Conservation (phyloP, 2,329 filamentous ascomycete species). For the Colletotrichum brevisporum region DNA sequence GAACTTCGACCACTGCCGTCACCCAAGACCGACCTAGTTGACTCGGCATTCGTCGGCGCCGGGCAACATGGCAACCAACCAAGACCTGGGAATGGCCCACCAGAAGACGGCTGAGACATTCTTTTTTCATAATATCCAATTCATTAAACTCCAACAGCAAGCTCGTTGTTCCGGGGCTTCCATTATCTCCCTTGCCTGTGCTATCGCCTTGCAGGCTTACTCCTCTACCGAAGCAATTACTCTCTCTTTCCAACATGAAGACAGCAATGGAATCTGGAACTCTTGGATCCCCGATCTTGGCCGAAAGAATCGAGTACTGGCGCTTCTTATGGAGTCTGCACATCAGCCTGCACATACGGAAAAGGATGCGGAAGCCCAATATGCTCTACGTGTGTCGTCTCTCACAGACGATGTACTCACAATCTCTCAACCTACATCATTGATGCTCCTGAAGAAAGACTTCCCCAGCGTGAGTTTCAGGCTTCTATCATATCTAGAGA, state of each 20-base stretch:
- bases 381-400: no score
- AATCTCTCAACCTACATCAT: no score
- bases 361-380: no score
- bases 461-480: neutral
- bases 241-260: constrained; percentile 7
- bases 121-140: neutral
- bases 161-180: constrained; percentile 21
- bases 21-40: neutral
- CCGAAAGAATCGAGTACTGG: no score
- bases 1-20: no score
- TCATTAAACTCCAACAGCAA: constrained; percentile 5
- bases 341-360: no score
- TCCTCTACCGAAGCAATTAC: neutral
- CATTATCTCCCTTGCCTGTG: constrained; percentile 22
- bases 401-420: no score
- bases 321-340: no score
- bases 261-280: neutral
- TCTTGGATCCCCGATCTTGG: neutral
- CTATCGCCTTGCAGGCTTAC: constrained; percentile 9
- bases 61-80: neutral
- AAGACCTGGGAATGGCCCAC: neutral
- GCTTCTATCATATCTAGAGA: neutral
- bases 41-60: neutral
- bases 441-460: neutral
- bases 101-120: constrained; percentile 13